Base-by-base conservation (phyloP, 495 filamentous ascomycete species). In the Xylaria venustula region DNA sequence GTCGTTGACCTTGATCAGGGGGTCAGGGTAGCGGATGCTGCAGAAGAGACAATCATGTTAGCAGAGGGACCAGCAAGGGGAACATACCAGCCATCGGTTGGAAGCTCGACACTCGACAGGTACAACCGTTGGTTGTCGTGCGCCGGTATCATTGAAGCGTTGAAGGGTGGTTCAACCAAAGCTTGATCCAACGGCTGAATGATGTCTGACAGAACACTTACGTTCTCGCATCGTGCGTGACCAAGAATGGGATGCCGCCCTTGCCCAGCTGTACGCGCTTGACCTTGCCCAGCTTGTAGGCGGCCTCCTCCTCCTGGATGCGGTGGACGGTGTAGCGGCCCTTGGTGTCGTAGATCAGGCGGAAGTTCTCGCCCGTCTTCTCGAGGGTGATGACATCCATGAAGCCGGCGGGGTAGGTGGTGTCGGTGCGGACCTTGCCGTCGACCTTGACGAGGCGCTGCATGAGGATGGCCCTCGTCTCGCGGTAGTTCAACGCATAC, bases 161-260 rank as follows among this genome's bases (percentile, higher is more conserved):
- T 52, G 62, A 67, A 70, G 64, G 66, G 70, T 71, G 69, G 69
- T 71, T 88, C 87, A 81, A 87, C 90, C 90, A 92, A 93, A 93
- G 83, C 89, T 93, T 94, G 91, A 90, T 92, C 92, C 91, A 95
- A 96, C 92, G 92, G 87, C 92, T 96, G 92, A 96, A 88, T 90
- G 92, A 93, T 89, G 85, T 88, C 84, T 85, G 87, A 86, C 81
- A 89, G 84, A 86, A 87, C 78, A 90, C 93, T 94, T 82, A 97
- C 93, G 95, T 98, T 90, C 94, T 87, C 82, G 95, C 94, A 91
- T 98, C 94, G 88, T 98, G 95, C 91, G 95, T 98, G 90, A 98
- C 94, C 90, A 97, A 96, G 91, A 96, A 98, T 90, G 94, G 94
- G 86, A 98, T 94, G 82, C 93, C 94, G 82, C 94, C 95, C 79